Conservation (phyloP, 169 alveolate species). For the Cryptosporidium meleagridis region DNA sequence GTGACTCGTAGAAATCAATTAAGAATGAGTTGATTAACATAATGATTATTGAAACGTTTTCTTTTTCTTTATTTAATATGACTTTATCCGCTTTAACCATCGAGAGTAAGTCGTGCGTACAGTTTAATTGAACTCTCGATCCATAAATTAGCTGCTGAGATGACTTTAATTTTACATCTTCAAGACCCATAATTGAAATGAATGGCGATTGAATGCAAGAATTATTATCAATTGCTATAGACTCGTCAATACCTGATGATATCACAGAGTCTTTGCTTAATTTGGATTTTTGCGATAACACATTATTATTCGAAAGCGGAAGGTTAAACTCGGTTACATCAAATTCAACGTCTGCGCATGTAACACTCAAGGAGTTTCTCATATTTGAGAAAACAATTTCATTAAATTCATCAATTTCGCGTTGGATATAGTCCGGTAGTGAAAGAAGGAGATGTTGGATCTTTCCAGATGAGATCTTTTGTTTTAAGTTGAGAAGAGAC, state of each 20-base stretch:
- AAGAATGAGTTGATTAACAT: conserved; percentile 44
- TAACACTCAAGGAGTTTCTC: conserved; percentile 37
- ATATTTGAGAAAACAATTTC: conserved; percentile 11
- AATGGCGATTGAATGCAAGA: conserved; percentile 68
- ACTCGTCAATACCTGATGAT: neutral
- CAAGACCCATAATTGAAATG: conserved; percentile 39
- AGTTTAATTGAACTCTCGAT: conserved; percentile 38
- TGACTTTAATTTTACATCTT: conserved; percentile 12
- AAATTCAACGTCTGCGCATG: conserved; percentile 43
- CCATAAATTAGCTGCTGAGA: conserved; percentile 46
- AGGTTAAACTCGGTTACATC: conserved; percentile 12
- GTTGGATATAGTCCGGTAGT: conserved; percentile 54
- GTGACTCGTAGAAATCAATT: conserved; percentile 70
- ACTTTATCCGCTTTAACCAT: conserved; percentile 42
- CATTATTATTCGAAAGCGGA: conserved; percentile 42
- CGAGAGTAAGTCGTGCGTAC: conserved; percentile 45
- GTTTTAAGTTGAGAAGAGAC: conserved; percentile 22
- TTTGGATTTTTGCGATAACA: neutral
- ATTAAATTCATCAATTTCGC: conserved; percentile 42
- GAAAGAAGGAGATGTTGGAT: conserved; percentile 44
- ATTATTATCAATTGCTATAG: neutral
- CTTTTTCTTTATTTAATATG: neutral
- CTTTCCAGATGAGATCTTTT: conserved; percentile 35
- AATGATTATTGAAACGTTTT: conserved; percentile 13
- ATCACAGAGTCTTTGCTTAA: neutral